Evolutionary conservation across 345 rosid genomes (phyloP), one percentile per base, ranked within the genome.

Genomic region (Citrus mangshanensis): DNA sequence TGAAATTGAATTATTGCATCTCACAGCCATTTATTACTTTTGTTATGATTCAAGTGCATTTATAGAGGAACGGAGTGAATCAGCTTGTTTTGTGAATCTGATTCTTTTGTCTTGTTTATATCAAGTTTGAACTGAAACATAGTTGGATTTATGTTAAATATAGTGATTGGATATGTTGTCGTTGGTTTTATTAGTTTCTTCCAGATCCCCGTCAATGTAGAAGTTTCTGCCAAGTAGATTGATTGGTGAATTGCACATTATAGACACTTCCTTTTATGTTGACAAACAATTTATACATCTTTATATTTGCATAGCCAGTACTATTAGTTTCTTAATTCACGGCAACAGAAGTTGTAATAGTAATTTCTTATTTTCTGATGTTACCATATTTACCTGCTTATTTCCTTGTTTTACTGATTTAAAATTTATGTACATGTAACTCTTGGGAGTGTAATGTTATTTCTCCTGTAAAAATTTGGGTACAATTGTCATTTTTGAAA

Each of bases 1-100:
- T 2, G 46, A 51, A 34, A 73, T 37, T 58, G 13, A n/a, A 73
- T 59, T 59, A 73, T 35, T 35, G 32, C 22, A 24, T 73, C 13
- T 58, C 63, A 24, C 67, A 6, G 59, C 46, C 76, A 27, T 75
- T 75, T 35, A 42, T 46, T 75, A 66, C 55, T 75, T 70, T 28
- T 19, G 34, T 25, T 24, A 35, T 67, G 51, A 38, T 38, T 68
- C 21, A n/a, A 46, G 13, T 49, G 59, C 37, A 49, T 70, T 12
- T 16, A 25, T 28, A 58, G 60, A 38, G 54, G 19, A 35, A n/a
- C 2, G 7, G 7, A 8, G 24, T 25, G 24, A 46, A 46, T 27
- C 18, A 3, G 21, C 9, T 27, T 28, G 38, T 27, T 49, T 40
- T 49, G 37, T 27, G n/a, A 70, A 64, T 49, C 51, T 27, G 70